phyloP scores from a whole-genome alignment of 1,284 basidiomycete genomes.

The Trichosporon faecale region DNA sequence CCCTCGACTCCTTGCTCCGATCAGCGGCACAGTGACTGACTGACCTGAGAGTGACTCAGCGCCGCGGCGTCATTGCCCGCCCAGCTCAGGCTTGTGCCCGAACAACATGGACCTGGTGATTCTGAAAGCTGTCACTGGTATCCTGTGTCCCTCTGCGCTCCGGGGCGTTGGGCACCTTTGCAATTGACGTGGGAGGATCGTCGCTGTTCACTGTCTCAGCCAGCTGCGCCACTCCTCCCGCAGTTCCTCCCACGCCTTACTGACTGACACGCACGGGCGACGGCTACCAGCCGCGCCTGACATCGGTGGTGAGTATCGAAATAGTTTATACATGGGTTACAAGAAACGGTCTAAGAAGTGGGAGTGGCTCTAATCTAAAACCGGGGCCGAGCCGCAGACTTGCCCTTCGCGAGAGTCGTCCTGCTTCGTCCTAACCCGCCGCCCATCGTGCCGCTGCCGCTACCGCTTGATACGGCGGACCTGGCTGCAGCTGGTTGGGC shows the following conservation, averaged over 20 bases:
- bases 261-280: no score
- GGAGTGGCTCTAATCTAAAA: not conserved
- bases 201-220: not conserved
- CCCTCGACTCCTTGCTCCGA: not conserved
- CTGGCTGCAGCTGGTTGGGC: not conserved
- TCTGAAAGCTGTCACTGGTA: not conserved
- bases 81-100: not conserved
- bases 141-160: not conserved
- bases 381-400: not conserved
- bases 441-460: not conserved
- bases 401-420: not conserved
- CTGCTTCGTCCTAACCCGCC: not conserved
- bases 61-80: slow-evolving; percentile 1
- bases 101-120: not conserved
- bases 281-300: not conserved
- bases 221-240: not conserved
- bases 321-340: not conserved
- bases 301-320: not conserved
- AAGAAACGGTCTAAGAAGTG: not conserved
- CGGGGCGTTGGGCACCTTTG: not conserved
- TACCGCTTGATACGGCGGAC: not conserved
- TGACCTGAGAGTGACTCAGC: not conserved
- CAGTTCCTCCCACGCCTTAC: not conserved
- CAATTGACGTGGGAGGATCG: not conserved
- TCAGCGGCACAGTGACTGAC: not conserved